Evolutionary conservation across 169 alveolate species (phyloP).

Genomic region (Perkinsus marinus): DNA sequence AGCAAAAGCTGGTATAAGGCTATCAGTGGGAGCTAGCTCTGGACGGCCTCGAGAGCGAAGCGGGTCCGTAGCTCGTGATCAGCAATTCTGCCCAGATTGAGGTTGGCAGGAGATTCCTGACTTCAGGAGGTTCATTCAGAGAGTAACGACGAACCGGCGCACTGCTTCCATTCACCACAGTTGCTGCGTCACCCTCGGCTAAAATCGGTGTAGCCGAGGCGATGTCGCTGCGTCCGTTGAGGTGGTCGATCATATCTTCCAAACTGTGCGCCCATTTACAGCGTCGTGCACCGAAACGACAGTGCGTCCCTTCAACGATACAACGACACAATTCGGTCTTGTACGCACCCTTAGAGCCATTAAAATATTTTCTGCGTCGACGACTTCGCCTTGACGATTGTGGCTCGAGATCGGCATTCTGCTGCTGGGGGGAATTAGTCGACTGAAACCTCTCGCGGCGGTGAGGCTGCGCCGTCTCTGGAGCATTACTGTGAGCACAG

Average conservation of each 20-base stretch:
- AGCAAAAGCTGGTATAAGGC: too few species aligned
- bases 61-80: not conserved
- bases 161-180: not conserved
- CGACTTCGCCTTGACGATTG: too few species aligned
- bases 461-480: too few species aligned
- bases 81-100: not conserved
- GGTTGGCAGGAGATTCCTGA: not conserved
- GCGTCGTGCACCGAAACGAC: not conserved
- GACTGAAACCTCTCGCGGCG: too few species aligned
- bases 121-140: not conserved
- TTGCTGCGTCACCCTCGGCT: too few species aligned
- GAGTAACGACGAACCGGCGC: not conserved
- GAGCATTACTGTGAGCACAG: too few species aligned
- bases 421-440: too few species aligned
- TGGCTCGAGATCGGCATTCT: too few species aligned
- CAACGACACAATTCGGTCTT: not conserved
- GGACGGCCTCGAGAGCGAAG: not conserved
- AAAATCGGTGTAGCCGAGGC: too few species aligned
- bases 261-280: not conserved
- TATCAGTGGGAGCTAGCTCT: too few species aligned
- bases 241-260: not conserved
- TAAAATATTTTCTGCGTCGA: too few species aligned
- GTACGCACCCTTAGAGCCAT: not conserved
- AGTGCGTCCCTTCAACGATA: not conserved
- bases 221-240: too few species aligned